Evolutionary conservation across 2,329 filamentous ascomycete species (phyloP), one percentile per base, ranked within the genome.

Genomic region (Colletotrichum liriopes): DNA sequence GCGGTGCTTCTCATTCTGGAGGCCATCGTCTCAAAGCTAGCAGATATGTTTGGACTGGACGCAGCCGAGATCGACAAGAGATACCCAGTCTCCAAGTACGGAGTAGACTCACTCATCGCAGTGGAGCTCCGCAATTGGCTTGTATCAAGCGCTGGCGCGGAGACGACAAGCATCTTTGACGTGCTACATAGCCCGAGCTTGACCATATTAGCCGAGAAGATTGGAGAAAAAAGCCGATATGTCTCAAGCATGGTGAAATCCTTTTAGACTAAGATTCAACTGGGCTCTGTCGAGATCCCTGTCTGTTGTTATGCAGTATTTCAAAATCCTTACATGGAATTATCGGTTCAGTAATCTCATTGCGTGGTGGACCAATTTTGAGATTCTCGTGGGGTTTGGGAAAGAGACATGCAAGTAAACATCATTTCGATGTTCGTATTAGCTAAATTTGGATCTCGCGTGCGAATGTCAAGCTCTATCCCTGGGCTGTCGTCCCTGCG

Each of bases 111-210:
- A 23, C 75, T 81, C 16, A 77, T 81, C 11, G 79, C 77, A 0
- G 76, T 79, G 3, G 80, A 81, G 74, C 63, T 81, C 39, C 73
- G 77, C 52, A 80, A 80, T 45, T 79, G 77, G 77, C 76, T 78
- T 23, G 62, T 71, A 4, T 71, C 67, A 3, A 71, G 55, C 32
- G 62, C 67, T 9, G 67, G 67, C 1, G 67, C 67, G n/a, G 67
- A 71, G 39, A 66, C 67, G 6, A 71, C 67, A 37, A 56, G 67
- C 67, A 71, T 66, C 20, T 71, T 71, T 61, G 67, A 71, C 47
- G 67, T 71, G 18, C 47, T 71, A 7, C 62, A 71, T 23, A 71
- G 67, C 20, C 67, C 67, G 8, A 71, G 67, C 16, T 29, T 71
- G 20, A 60, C 54, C 23, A 55, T 51, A 2, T 23, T 71, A 23